phyloP scores from a whole-genome alignment of 345 rosid genomes.

The Toxicodendron radicans region DNA sequence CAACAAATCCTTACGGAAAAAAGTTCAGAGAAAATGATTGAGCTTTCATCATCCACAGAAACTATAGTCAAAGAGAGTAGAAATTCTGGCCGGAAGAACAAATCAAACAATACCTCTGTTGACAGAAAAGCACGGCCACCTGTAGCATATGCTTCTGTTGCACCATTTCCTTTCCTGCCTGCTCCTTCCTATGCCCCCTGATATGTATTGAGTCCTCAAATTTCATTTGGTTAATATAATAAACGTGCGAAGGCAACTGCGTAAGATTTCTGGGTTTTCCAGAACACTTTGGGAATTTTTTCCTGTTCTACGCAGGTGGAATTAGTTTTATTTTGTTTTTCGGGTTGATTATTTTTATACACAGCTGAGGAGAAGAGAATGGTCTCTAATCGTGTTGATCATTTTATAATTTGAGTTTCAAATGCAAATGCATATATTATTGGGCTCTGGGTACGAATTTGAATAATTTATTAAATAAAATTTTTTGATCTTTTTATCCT shows the following conservation, averaged over 20 bases:
- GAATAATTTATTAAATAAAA: background rate
- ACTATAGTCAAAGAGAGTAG: slow-evolving; percentile 13
- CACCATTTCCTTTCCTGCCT: slow-evolving; percentile 95
- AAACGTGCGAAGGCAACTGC: background rate
- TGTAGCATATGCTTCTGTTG: slow-evolving; percentile 80
- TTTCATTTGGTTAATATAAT: slow-evolving; percentile 5
- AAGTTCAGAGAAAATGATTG: background rate
- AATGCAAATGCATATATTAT: background rate
- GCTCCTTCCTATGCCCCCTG: slow-evolving; percentile 58
- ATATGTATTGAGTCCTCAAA: background rate
- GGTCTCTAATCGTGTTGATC: background rate
- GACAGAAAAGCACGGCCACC: slow-evolving; percentile 48
- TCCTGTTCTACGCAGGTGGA: background rate
- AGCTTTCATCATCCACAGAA: slow-evolving; percentile 28
- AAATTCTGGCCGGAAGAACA: slow-evolving; percentile 9
- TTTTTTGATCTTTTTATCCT: background rate
- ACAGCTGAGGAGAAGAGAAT: background rate
- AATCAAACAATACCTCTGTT: slow-evolving; percentile 12
- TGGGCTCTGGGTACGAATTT: too few species aligned
- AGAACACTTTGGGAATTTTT: background rate
- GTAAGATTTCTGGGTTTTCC: background rate
- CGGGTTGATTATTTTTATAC: background rate
- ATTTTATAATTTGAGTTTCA: background rate
- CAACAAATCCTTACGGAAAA: slow-evolving; percentile 22
- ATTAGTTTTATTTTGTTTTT: background rate